Conservation (phyloP, 129 eudicot genomes). For the Helianthus annuus region HanXRQr2.0-SUNRISE NC_035436.2:175191927-175192426, state of each 20-base stretch:
- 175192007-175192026: constrained; percentile 44
- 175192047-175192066: constrained; percentile 34
- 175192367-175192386: background rate
- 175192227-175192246: too few species aligned
- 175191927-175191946: constrained; percentile 36
- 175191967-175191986: constrained; percentile 43
- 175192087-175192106: constrained; percentile 55
- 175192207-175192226: too few species aligned
- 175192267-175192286: too few species aligned
- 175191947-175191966: constrained; percentile 37
- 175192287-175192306: too few species aligned
- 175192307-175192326: too few species aligned
- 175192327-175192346: too few species aligned
- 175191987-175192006: constrained; percentile 37
- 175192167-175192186: constrained; percentile 20
- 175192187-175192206: too few species aligned
- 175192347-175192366: too few species aligned
- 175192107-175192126: constrained; percentile 62
- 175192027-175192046: constrained; percentile 47
- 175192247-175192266: too few species aligned
- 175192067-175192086: constrained; percentile 71
- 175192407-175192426: background rate
- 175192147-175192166: constrained; percentile 26
- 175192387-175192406: background rate
- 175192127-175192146: constrained; percentile 47